Evolutionary conservation across 2,329 filamentous ascomycete species (phyloP).

Genomic region (Xylaria sp.): DNA sequence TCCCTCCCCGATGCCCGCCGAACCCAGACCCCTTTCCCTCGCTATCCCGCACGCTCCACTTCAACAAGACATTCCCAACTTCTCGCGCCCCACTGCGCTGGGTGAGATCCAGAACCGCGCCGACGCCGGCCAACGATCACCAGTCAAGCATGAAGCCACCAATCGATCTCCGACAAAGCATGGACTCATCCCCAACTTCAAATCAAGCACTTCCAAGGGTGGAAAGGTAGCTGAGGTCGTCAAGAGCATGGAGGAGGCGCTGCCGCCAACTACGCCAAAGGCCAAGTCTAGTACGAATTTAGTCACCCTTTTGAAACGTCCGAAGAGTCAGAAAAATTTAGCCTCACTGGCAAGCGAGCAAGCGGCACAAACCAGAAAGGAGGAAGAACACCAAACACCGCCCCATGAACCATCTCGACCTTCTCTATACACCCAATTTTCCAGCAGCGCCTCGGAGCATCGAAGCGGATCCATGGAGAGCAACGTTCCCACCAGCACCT

Average conservation of each 20-base stretch:
- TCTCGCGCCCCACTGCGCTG: constrained; percentile 42
- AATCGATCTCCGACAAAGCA: constrained; percentile 29
- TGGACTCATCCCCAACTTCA: constrained; percentile 32
- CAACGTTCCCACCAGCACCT: constrained; percentile 14
- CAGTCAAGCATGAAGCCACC: constrained; percentile 22
- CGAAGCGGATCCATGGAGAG: constrained; percentile 16
- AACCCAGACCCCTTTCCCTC: constrained; percentile 23
- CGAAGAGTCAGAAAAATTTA: constrained; percentile 66
- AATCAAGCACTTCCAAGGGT: constrained; percentile 38
- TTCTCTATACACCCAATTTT: constrained; percentile 78
- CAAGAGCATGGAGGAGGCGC: constrained; percentile 38
- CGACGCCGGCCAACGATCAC: constrained; percentile 25
- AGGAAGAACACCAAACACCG: constrained; percentile 80
- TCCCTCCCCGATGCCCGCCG: constrained; percentile 31
- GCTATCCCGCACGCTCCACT: constrained; percentile 21
- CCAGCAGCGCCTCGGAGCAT: constrained; percentile 35
- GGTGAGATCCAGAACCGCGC: constrained; percentile 53
- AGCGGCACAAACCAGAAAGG: constrained; percentile 47
- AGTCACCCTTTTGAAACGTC: constrained; percentile 67
- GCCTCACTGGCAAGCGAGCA: constrained; percentile 49
- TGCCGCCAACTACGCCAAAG: constrained; percentile 56
- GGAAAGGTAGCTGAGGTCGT: constrained; percentile 32
- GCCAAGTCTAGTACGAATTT: constrained; percentile 79
- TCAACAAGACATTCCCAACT: constrained; percentile 33
- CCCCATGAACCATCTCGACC: constrained; percentile 45